Evolutionary conservation across 2,329 filamentous ascomycete species (phyloP).

Genomic region (Aureobasidium lini): DNA sequence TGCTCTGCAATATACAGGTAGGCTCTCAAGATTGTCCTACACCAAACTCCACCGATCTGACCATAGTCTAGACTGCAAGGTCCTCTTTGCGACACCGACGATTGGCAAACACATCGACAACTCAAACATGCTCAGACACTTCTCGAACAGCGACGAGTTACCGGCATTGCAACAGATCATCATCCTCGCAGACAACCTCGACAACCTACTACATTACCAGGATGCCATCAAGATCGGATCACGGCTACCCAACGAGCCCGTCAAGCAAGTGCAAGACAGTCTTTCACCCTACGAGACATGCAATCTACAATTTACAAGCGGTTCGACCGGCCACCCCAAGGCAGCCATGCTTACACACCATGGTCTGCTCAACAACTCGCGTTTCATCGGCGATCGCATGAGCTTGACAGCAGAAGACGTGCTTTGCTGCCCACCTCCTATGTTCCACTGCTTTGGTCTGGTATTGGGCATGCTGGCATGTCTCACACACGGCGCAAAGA

Average conservation of each 20-base stretch:
- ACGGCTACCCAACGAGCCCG: slow-evolving; percentile 40
- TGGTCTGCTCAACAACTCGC: slow-evolving; percentile 22
- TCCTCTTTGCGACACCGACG: slow-evolving; percentile 63
- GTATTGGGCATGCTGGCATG: slow-evolving; percentile 67
- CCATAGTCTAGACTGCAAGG: slow-evolving; percentile 37
- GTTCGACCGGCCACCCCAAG: slow-evolving; percentile 67
- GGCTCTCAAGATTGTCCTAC: slow-evolving; percentile 16
- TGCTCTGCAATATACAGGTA: slow-evolving; percentile 63
- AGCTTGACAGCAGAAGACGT: slow-evolving; percentile 57
- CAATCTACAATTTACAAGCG: slow-evolving; percentile 68
- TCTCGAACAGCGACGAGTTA: slow-evolving; percentile 16
- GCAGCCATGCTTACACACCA: slow-evolving; percentile 61
- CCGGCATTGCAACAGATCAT: slow-evolving; percentile 22
- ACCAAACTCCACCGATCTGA: neutral
- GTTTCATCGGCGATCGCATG: slow-evolving; percentile 58
- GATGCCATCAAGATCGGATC: slow-evolving; percentile 36
- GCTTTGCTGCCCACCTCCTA: slow-evolving; percentile 72
- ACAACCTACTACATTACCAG: slow-evolving; percentile 21
- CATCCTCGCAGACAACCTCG: slow-evolving; percentile 20
- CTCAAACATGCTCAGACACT: slow-evolving; percentile 43
- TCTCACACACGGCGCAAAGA: slow-evolving; percentile 66
- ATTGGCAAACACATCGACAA: slow-evolving; percentile 60
- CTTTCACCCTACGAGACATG: slow-evolving; percentile 60
- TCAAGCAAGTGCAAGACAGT: slow-evolving; percentile 47
- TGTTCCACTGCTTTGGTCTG: slow-evolving; percentile 82